Evolutionary conservation across 257 asterid species (phyloP), one percentile per base, ranked within the genome.

Genomic region (Phtheirospermum japonicum): DNA sequence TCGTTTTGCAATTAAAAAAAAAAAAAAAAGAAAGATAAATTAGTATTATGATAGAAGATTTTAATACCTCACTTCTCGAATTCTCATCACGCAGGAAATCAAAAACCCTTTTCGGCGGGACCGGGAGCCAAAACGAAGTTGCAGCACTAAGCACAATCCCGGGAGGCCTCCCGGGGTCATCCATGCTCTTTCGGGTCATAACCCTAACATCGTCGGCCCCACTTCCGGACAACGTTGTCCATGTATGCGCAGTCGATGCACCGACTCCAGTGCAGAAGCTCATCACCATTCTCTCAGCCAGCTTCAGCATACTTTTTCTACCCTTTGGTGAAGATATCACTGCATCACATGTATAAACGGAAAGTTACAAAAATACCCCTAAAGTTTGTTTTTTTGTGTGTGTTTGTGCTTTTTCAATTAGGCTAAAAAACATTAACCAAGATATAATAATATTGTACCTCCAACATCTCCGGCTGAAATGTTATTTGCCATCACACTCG

Each of bases 71-170:
- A 16, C 71, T 79, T 63, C 88, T 67, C 0, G 82, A 72, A 12
- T 82, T 79, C 68, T 82, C 88, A 49, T 82, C 76, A 0, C 85
- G 73, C 43, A 82, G 75, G 48, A 82, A 82, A 48, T 79, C 85
- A 30, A 82, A 82, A 9, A 82, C 83, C 20, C 76, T 60, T 46
- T 82, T 74, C 0, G 83, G 77, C 8, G 82, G 67, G 37, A 79
- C 78, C 0, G 88, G 85, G 31, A 82, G 71, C 88, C 88, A 82
- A 59, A 82, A 82, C 2, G 88, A 82, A 36, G 88, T 82, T 3
- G 88, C 85, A 14, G 88, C 85, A 49, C 85, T 82, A 6, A 82
- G 80, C 13, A 82, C 83, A 42, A 79, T 79, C 18, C 88, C 88
- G 9, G 83, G 81, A 14, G 88, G 88, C 62, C 83, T 74, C 14